These are phyloP conservation scores for Vitis riparia DNA, from an alignment of 164 flowering plant species.

Conservation along the genomic window DNA sequence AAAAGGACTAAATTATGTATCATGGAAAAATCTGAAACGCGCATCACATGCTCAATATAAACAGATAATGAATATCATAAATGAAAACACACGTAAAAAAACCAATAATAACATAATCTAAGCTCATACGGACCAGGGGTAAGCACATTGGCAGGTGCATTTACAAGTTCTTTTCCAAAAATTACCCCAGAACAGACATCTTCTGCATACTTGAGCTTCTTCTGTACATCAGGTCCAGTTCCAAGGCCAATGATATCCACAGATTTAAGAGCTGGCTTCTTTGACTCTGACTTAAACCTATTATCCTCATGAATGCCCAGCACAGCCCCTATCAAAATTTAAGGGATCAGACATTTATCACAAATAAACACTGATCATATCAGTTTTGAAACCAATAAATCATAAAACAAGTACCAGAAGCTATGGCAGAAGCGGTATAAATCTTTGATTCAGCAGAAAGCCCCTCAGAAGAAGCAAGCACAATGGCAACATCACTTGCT, in stretches of 20 bases:
- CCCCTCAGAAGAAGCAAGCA: constrained; percentile 71
- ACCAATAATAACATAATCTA: background rate
- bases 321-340: constrained; percentile 54
- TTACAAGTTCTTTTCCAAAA: constrained; percentile 84
- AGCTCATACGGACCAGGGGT: constrained; percentile 76
- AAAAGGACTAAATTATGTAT: background rate
- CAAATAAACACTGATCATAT: background rate
- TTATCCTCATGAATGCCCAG: constrained; percentile 78
- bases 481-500: constrained; percentile 69
- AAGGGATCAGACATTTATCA: background rate
- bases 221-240: constrained; percentile 75
- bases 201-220: constrained; percentile 70
- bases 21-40: no score
- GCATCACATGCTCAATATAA: no score
- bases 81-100: no score
- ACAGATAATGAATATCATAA: no score
- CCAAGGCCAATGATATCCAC: constrained; percentile 93
- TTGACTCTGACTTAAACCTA: constrained; percentile 84
- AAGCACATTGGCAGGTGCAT: constrained; percentile 95
- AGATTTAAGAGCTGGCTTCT: constrained; percentile 59
- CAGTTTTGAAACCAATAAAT: background rate
- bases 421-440: constrained; percentile 69
- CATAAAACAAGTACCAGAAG: constrained; percentile 52
- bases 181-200: constrained; percentile 78
- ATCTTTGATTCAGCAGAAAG: constrained; percentile 61